Evolutionary conservation across 1,284 basidiomycete genomes (phyloP).

Genomic region (Boletellus dicymbophilus): DNA sequence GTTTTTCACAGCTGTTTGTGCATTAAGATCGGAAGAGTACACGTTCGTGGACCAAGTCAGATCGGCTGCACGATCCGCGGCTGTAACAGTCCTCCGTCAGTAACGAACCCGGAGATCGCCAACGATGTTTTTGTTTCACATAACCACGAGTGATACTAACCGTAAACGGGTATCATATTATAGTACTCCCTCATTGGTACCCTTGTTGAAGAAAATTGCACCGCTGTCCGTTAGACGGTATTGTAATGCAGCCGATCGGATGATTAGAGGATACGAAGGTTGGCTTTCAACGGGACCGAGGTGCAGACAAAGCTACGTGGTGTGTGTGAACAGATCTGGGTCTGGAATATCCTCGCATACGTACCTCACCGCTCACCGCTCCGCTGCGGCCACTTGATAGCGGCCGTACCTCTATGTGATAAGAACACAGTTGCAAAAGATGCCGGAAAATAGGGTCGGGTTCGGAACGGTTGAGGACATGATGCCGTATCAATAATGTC

Average conservation of each 20-base stretch:
- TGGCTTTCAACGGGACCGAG: slow-evolving; percentile 46
- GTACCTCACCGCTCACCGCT: slow-evolving; percentile 71
- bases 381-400: slow-evolving; percentile 73
- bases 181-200: slow-evolving; percentile 64
- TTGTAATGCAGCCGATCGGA: slow-evolving; percentile 58
- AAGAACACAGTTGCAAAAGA: slow-evolving; percentile 58
- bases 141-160: not conserved
- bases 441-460: slow-evolving; percentile 58
- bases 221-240: slow-evolving; percentile 67
- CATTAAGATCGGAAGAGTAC: not conserved
- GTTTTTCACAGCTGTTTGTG: not conserved
- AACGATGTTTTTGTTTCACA: too few species aligned
- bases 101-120: too few species aligned
- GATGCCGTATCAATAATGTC: slow-evolving; percentile 62
- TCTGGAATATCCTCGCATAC: slow-evolving; percentile 15
- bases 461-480: slow-evolving; percentile 53
- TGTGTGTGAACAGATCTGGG: not conserved
- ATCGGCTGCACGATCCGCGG: too few species aligned
- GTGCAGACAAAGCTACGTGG: slow-evolving; percentile 61
- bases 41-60: not conserved
- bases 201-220: slow-evolving; percentile 68
- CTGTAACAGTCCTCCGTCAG: too few species aligned
- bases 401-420: slow-evolving; percentile 69
- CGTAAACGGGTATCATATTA: slow-evolving; percentile 26
- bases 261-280: slow-evolving; percentile 40